Conservation (phyloP, 176 grass and related monocot genomes). For the Poa annua region DNA sequence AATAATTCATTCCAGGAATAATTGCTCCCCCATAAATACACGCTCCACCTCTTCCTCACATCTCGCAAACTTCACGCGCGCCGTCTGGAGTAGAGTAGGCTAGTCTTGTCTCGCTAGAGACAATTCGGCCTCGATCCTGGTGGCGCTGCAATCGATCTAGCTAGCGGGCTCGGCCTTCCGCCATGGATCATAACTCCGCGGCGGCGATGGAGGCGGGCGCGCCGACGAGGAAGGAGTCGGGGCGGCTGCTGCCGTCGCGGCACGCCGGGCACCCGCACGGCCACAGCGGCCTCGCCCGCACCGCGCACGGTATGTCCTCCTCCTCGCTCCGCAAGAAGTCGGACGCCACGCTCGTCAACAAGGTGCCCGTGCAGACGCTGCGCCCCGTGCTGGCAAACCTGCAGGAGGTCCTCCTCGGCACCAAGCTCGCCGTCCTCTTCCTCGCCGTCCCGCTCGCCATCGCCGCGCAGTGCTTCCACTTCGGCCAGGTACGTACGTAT, state of each 20-base stretch:
- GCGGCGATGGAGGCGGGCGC: slow-evolving; percentile 31
- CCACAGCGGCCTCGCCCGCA: slow-evolving; percentile 49
- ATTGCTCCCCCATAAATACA: neutral
- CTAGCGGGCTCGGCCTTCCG: no score
- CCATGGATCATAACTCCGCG: slow-evolving; percentile 16
- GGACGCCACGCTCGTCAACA: slow-evolving; percentile 60
- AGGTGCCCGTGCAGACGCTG: slow-evolving; percentile 62
- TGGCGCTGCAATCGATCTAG: neutral
- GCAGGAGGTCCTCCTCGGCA: slow-evolving; percentile 87
- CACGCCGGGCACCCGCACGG: slow-evolving; percentile 40
- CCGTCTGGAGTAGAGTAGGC: no score
- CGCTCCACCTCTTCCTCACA: neutral
- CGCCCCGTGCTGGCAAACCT: slow-evolving; percentile 61
- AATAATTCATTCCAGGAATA: neutral
- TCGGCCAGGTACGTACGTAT: slow-evolving; percentile 47
- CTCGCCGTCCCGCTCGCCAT: slow-evolving; percentile 70
- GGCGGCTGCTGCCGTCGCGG: slow-evolving; percentile 30
- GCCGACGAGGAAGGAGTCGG: slow-evolving; percentile 31
- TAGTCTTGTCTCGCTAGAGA: neutral
- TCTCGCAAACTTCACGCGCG: neutral
- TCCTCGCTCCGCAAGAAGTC: slow-evolving; percentile 86
- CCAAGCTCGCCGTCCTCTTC: slow-evolving; percentile 92
- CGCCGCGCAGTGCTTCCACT: slow-evolving; percentile 54
- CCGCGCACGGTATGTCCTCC: slow-evolving; percentile 83
- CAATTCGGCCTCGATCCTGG: neutral